Evolutionary conservation across 2,329 filamentous ascomycete genomes (phyloP), one percentile per base, ranked within the genome.

Genomic region (Trichoderma atroviride): DNA sequence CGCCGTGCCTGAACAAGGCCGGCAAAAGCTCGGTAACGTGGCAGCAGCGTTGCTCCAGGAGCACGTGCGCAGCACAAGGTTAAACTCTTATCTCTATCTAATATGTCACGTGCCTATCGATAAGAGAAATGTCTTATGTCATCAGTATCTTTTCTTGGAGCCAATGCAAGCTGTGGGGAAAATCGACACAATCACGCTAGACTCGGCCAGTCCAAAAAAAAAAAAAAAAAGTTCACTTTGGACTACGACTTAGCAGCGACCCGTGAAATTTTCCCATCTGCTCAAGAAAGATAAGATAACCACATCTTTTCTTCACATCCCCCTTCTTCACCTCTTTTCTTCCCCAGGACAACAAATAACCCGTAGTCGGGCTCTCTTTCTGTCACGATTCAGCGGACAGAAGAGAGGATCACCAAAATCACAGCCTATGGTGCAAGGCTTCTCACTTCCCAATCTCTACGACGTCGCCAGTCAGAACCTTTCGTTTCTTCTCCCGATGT

Each of bases 401-500:
- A 50, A 50, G 22, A 50, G 22, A 24, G 22, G n/a, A 50, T 43
- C n/a, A 27, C 11, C 33, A n/a, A 11, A 29, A 31, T 29, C 53
- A n/a, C 14, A 29, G 27, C 53, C 19, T 33, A 29, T 33, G 53
- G 53, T 43, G 27, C 22, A 29, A 53, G n/a, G 53, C 24, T 24
- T 56, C 29, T 24, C 53, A 40, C 40, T 37, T 53, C 66, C 64
- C 14, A 4, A 47, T 35, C 56, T n/a, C 58, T 52, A 57, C 47
- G 4, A 35, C 27, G 33, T 68, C 50, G 14, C 14, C n/a, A 35
- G 47, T 63, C 47, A 14, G n/a, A 52, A 37, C 61, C 59, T 59
- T 50, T 33, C 58, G 50, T 57, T 33, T 40, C n/a, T 22, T 47
- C 31, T 35, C 24, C 31, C 76, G 71, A 88, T 89, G 85, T 87